Base-by-base conservation (phyloP, 2,329 filamentous ascomycete genomes). In the Cladosporium cucumerinum region DNA sequence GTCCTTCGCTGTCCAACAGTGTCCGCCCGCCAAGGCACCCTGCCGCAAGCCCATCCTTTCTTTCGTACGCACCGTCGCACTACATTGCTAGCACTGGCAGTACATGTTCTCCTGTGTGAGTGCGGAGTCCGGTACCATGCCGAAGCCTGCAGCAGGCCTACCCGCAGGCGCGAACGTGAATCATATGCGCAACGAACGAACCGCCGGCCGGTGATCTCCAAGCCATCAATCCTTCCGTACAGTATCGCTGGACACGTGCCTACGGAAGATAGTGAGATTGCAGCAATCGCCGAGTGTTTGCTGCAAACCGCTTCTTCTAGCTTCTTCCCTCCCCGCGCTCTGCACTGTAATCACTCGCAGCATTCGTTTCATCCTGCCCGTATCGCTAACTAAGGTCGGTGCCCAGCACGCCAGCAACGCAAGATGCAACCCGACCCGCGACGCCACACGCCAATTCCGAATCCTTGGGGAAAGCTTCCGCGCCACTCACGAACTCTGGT, bases 381-480 rank as follows among this genome's bases (percentile, higher is more conserved):
- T 34, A 32, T 54, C 25, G 16, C 14, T 26, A 7, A 2, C 49
- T 54, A 26, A 51, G 48, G 21, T 36, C 52, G 25, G 32, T 36
- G 21, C 16, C 14, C 52, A 57, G 48, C 52, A 57, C 30, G 34
- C 34, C 34, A 18, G 34, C 34, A 39, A 39, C 34, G 36, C 36
- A 43, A 43, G 18, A 43, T n/a, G 57, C 57, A 60, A 60, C 43
- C 57, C 57, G 57, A 60, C 39, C 57, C 57, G 57, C 26, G 49
- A 57, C 21, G 57, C 57, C 57, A 60, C 43, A 48, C 28, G 57
- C 57, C n/a, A 30, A 60, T 60, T 60, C 57, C 57, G 39, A 60
- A 51, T 32, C 16, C 14, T 34, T 59, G 57, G 57, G 57, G 26
- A 49, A 57, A 25, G 32, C 32, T 57, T 18, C 52, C 25, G 52